Conservation (phyloP, 2,329 filamentous ascomycete genomes). For the Lecanosticta acicola region DNA sequence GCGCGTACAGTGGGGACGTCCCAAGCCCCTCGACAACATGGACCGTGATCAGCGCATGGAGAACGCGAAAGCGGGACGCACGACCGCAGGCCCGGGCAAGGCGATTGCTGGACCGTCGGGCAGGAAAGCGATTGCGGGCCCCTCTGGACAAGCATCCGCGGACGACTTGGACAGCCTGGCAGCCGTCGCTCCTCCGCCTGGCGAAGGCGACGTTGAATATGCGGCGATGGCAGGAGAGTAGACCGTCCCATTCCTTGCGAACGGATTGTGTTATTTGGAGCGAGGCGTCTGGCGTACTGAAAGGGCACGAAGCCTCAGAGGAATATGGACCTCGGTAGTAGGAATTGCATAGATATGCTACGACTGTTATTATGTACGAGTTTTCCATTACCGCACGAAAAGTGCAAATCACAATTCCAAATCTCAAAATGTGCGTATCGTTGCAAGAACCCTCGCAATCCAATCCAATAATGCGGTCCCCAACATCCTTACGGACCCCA, state of each 20-base stretch:
- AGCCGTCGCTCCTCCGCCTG: slow-evolving; percentile 70
- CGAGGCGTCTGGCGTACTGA: neutral
- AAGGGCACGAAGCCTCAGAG: no score
- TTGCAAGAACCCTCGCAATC: neutral
- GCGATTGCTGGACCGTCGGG: slow-evolving; percentile 24
- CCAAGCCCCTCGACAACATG: slow-evolving; percentile 86
- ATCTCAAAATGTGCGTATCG: neutral
- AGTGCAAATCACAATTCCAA: neutral
- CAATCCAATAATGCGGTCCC: neutral
- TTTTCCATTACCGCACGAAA: neutral
- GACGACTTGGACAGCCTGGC: slow-evolving; percentile 41
- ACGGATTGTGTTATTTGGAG: neutral
- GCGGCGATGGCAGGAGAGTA: slow-evolving; percentile 78
- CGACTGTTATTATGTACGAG: neutral
- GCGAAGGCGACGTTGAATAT: slow-evolving; percentile 71
- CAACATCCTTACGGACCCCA: no score
- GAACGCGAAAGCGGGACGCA: slow-evolving; percentile 72
- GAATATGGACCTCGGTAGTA: no score
- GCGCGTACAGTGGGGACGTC: slow-evolving; percentile 85
- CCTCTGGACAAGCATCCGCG: slow-evolving; percentile 38
- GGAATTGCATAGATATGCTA: neutral
- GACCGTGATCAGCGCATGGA: slow-evolving; percentile 76
- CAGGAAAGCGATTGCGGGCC: slow-evolving; percentile 29
- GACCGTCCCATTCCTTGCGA: neutral
- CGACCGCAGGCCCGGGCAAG: slow-evolving; percentile 35